phyloP scores from a whole-genome alignment of 352 stramenopile species.

The Pythium aquatile region DNA sequence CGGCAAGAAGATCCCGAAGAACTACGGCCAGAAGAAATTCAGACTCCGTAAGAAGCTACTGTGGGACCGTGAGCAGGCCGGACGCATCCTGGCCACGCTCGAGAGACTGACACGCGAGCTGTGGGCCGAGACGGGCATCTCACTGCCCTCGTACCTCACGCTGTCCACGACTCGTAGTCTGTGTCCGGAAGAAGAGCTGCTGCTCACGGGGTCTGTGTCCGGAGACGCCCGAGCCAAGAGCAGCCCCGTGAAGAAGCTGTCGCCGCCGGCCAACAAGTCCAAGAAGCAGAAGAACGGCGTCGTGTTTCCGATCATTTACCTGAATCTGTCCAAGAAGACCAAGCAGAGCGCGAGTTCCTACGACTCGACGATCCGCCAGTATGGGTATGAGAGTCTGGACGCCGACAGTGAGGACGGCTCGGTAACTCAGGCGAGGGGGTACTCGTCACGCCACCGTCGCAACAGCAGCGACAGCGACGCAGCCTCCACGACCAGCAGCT shows the following conservation, averaged over 20 bases:
- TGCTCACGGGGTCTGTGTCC: not conserved
- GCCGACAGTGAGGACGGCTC: constrained; percentile 17
- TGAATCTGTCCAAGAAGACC: constrained; percentile 70
- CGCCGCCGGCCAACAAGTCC: constrained; percentile 33
- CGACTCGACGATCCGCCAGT: constrained; percentile 14
- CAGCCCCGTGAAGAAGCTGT: constrained; percentile 31
- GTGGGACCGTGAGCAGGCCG: constrained; percentile 52
- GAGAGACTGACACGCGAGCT: constrained; percentile 52
- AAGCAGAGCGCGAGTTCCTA: constrained; percentile 30
- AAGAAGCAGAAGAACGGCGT: constrained; percentile 52
- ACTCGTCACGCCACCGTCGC: constrained; percentile 2
- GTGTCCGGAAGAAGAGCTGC: constrained; percentile 31
- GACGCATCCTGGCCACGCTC: constrained; percentile 39
- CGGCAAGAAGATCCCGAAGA: constrained; percentile 67
- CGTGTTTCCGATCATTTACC: constrained; percentile 78
- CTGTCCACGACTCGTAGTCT: constrained; percentile 58
- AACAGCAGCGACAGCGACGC: constrained; percentile 20
- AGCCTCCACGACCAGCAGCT: constrained; percentile 18
- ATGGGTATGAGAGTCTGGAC: constrained; percentile 12
- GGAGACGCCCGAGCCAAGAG: constrained; percentile 1
- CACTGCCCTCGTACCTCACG: constrained; percentile 51
- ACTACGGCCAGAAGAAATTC: constrained; percentile 81
- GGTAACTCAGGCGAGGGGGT: constrained; percentile 12
- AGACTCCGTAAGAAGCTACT: constrained; percentile 57
- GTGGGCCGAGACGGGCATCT: constrained; percentile 54